These are phyloP conservation scores for Dicorynia guianensis DNA, from an alignment of 306 rosid genomes.

Conservation along the genomic window DNA sequence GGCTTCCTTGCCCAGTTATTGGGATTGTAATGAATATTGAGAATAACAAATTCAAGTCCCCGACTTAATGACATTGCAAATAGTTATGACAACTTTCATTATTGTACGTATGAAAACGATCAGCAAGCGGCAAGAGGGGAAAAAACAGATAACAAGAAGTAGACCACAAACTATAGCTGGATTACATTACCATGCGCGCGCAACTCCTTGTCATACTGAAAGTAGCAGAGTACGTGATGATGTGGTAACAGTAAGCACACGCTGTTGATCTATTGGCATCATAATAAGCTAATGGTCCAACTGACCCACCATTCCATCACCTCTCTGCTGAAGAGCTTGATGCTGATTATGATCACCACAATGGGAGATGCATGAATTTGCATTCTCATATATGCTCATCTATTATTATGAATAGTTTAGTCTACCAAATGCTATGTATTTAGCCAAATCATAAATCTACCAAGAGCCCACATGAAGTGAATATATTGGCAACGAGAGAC, in stretches of 20 bases:
- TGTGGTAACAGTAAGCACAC: not conserved
- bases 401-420: not conserved
- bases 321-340: not conserved
- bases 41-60: too few species aligned
- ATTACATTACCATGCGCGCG: too few species aligned
- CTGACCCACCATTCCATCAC: not conserved
- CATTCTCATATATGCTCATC: too few species aligned
- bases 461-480: not conserved
- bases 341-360: not conserved
- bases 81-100: not conserved
- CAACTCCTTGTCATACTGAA: constrained; percentile 1
- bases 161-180: not conserved
- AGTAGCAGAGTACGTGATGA: constrained; percentile 10
- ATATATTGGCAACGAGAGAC: not conserved
- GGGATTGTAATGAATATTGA: too few species aligned
- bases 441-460: not conserved
- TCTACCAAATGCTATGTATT: not conserved
- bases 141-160: not conserved
- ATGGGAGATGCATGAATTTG: not conserved
- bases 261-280: not conserved
- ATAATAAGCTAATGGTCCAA: not conserved
- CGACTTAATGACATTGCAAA: too few species aligned
- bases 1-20: too few species aligned
- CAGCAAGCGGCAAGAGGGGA: not conserved
- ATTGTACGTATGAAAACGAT: constrained; percentile 2